These are phyloP conservation scores for Trypanosoma avium DNA, from an alignment of 208 protist genomes.

Conservation along the genomic window DNA sequence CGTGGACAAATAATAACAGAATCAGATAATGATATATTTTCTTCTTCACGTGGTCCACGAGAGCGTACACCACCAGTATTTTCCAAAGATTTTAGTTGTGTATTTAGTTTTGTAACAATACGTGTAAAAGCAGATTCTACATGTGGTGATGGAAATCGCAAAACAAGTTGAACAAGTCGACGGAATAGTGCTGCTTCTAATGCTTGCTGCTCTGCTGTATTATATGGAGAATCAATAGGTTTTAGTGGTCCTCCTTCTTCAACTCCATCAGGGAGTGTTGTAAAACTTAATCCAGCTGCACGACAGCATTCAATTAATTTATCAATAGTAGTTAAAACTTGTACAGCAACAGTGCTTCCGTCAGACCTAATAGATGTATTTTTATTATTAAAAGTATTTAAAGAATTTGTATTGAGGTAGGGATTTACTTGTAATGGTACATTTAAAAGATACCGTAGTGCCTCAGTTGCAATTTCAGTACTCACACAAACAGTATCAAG, in stretches of 20 bases:
- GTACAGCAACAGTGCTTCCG: constrained; percentile 13
- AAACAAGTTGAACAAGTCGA: constrained; percentile 25
- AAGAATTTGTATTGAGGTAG: not conserved
- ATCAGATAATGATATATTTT: constrained; percentile 20
- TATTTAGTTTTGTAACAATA: constrained; percentile 15
- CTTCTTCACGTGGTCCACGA: not conserved
- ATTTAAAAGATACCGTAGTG: constrained; percentile 20
- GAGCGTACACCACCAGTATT: not conserved
- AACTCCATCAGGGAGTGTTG: constrained; percentile 26
- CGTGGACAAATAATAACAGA: constrained; percentile 55
- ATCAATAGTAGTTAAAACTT: constrained; percentile 12
- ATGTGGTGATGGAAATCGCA: constrained; percentile 17
- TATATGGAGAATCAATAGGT: constrained; percentile 24
- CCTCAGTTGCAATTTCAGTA: constrained; percentile 8
- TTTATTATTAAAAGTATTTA: not conserved
- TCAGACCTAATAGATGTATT: not conserved
- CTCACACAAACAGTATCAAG: constrained; percentile 20
- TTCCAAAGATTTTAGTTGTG: constrained; percentile 15
- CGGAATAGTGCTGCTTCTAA: constrained; percentile 17
- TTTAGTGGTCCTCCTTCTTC: constrained; percentile 32
- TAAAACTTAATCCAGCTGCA: constrained; percentile 22
- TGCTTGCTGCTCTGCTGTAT: constrained; percentile 7
- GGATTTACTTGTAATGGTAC: constrained; percentile 8
- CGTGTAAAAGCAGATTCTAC: constrained; percentile 19
- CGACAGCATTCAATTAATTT: constrained; percentile 27